Conservation (phyloP, 768 basidiomycete genomes). For the Suillus fuscotomentosus region DNA sequence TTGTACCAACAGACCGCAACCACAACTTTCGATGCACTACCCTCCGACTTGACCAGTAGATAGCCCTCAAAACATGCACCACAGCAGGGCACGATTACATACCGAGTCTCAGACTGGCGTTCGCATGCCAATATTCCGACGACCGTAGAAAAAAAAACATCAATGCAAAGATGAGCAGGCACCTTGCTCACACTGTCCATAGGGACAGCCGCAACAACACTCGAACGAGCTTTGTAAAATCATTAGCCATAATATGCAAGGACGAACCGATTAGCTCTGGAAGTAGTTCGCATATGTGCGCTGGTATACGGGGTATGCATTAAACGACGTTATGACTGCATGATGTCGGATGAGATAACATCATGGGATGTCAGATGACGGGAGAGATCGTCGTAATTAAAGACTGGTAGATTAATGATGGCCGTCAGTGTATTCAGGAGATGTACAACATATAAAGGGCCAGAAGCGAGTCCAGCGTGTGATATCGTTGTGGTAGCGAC, state of each 20-base stretch:
- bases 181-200: background rate
- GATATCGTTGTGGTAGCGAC: background rate
- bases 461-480: background rate
- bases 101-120: background rate
- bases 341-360: background rate
- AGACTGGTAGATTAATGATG: background rate
- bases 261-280: background rate
- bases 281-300: background rate
- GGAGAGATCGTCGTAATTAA: background rate
- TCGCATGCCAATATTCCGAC: background rate
- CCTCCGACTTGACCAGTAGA: constrained; percentile 81
- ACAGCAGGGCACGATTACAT: constrained; percentile 51
- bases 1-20: background rate
- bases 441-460: background rate
- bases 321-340: background rate
- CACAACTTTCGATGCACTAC: constrained; percentile 22
- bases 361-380: background rate
- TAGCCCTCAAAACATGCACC: constrained; percentile 83
- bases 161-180: background rate
- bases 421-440: background rate
- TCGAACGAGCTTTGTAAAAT: background rate
- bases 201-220: background rate
- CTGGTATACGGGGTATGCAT: background rate
- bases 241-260: background rate
- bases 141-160: background rate